phyloP scores from a whole-genome alignment of 2,329 filamentous ascomycete species.

The Ophiostoma novo-ulmi region DNA sequence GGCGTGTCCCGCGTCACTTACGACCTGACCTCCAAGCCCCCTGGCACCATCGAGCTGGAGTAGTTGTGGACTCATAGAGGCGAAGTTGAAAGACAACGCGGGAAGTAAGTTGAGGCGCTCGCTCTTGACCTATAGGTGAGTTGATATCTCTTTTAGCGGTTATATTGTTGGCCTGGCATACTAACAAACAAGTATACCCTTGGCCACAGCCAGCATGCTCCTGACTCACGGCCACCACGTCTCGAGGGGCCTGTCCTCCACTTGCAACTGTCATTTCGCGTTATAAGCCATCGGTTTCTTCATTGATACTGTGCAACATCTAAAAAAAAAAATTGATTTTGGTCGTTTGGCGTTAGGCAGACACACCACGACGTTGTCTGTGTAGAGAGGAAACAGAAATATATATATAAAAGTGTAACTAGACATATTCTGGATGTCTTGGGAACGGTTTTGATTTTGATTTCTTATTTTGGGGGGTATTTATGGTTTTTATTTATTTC shows the following conservation, averaged over 20 bases:
- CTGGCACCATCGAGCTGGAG: conserved; percentile 63
- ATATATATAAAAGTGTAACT: conserved; percentile 30
- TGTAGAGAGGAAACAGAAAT: background rate
- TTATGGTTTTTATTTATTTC: background rate
- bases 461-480: background rate
- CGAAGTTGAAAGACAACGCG: background rate
- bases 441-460: background rate
- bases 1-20: conserved; percentile 68
- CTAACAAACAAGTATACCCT: background rate
- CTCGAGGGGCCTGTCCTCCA: background rate
- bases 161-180: background rate
- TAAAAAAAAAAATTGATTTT: background rate
- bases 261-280: background rate
- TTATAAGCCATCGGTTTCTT: background rate
- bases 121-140: background rate
- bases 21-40: conserved; percentile 55
- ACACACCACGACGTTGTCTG: background rate
- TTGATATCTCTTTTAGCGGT: background rate
- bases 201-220: conserved; percentile 1
- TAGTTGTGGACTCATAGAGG: conserved; percentile 11
- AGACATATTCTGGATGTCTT: background rate
- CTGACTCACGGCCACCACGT: background rate
- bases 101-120: background rate
- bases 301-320: background rate
- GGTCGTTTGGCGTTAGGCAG: background rate